Percentiles rank a stretch among this genome's conserved stretches.
phyloP scores from a whole-genome alignment of 1,284 basidiomycete genomes.

The Cystobasidiaceae sp. region DNA sequence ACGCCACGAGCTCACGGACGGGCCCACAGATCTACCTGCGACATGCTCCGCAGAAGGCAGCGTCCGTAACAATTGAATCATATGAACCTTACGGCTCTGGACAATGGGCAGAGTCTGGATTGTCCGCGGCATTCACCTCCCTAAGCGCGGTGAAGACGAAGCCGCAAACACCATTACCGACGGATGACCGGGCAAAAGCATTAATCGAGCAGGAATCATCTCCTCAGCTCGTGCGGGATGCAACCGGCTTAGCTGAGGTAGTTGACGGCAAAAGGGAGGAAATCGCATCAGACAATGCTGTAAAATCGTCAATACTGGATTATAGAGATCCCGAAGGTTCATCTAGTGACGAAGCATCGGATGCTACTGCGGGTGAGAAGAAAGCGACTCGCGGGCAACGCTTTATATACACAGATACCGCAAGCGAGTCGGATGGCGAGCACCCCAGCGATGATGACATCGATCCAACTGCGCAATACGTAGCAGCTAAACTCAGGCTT shows the following conservation, averaged over 20 bases:
- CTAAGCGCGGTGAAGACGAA: too few relatives aligned
- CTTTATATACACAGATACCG: background rate
- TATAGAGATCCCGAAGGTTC: constrained; percentile 38
- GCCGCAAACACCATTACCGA: too few relatives aligned
- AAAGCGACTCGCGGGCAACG: background rate
- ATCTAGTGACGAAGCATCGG: constrained; percentile 14
- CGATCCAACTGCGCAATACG: constrained; percentile 50
- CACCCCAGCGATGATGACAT: constrained; percentile 62
- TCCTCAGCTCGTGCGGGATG: too few relatives aligned
- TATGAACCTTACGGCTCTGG: too few relatives aligned
- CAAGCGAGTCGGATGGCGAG: background rate
- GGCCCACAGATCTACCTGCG: too few relatives aligned
- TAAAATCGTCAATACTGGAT: background rate
- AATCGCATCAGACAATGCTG: background rate
- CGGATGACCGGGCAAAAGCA: too few relatives aligned
- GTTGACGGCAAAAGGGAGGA: too few relatives aligned
- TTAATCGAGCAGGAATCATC: too few relatives aligned
- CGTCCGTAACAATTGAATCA: background rate
- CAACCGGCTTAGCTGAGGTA: too few relatives aligned
- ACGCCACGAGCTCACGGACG: too few relatives aligned
- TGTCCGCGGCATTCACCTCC: too few relatives aligned
- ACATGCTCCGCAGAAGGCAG: background rate
- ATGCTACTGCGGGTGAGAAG: background rate
- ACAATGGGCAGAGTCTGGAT: too few relatives aligned
- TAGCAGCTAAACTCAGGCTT: constrained; percentile 54